Evolutionary conservation across 2,329 filamentous ascomycete species (phyloP), one percentile per base, ranked within the genome.

Genomic region (Pestalotiopsis fici): DNA sequence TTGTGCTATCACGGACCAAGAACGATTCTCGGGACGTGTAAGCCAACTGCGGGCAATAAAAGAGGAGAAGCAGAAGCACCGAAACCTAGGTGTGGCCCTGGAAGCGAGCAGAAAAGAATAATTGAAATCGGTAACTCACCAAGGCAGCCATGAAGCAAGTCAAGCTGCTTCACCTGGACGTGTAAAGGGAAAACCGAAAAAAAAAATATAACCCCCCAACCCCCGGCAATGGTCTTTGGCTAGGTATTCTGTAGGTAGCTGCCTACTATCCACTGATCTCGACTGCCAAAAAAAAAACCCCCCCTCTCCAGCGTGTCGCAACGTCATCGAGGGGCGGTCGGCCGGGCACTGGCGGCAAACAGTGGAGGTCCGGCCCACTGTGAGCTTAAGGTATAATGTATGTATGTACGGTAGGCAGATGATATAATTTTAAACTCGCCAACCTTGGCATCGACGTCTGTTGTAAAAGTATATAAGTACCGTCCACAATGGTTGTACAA

Each of bases 81-180:
- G n/a, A n/a, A 11, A 35, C 31, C 31, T 11, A 35, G 31, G 31
- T 35, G 11, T 35, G 31, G 31, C 31, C 31, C 31, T 35, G 31
- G 31, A 35, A 35, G n/a, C n/a, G 5, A 35, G 11, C 18, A 60
- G 18, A 60, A 23, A 60, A 37, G 28, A 60, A 43, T 12, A 31
- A 47, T 62, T 35, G 31, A 35, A 35, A 57, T 15, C 7, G 27
- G 27, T n/a, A n/a, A 67, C 55, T 65, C 56, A 65, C 61, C 55
- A 62, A 47, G 57, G 61, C 65, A 66, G 69, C 54, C 66, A 61
- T 68, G 27, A 66, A 68, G 61, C 54, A 65, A 47, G 55, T 21
- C 63, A 21, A 66, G 59, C 64, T 37, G 59, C 65, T 39, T 18
- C 23, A 57, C 55, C 55, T 21, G 23, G 23, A 27, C 55, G 55